Evolutionary conservation across 2,329 filamentous ascomycete genomes (phyloP).

Genomic region (Teratosphaeria destructans): DNA sequence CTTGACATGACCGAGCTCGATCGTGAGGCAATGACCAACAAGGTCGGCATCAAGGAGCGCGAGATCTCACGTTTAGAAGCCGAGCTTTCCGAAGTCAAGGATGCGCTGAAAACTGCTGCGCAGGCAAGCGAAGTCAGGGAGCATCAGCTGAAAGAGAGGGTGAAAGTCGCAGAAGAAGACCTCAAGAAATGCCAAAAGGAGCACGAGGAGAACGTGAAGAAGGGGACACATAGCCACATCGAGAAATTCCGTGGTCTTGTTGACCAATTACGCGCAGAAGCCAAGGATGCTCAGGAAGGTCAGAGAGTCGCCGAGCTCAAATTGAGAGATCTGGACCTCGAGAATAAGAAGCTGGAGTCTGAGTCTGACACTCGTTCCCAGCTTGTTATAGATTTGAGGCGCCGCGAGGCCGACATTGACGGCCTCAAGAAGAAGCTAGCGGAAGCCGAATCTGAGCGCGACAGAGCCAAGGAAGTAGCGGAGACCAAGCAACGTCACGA

Average conservation of each 20-base stretch:
- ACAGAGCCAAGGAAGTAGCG: constrained; percentile 14
- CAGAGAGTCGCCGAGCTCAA: constrained; percentile 37
- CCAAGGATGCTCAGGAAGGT: constrained; percentile 43
- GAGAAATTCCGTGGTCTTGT: constrained; percentile 47
- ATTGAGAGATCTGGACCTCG: constrained; percentile 26
- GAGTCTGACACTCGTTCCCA: constrained; percentile 12
- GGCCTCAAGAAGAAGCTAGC: constrained; percentile 24
- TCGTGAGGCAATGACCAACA: constrained; percentile 40
- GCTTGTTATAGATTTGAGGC: constrained; percentile 11
- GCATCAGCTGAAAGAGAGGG: constrained; percentile 33
- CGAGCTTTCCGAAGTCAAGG: constrained; percentile 23
- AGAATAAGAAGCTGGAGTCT: constrained; percentile 20
- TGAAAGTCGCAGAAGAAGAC: constrained; percentile 21
- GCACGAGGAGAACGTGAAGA: constrained; percentile 36
- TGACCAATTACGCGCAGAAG: constrained; percentile 42
- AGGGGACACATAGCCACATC: constrained; percentile 37
- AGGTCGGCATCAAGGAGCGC: constrained; percentile 13
- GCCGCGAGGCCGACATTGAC: constrained; percentile 8
- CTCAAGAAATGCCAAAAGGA: constrained; percentile 31
- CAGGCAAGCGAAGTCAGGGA: constrained; percentile 20
- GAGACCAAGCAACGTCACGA: constrained; percentile 20
- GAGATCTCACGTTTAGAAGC: constrained; percentile 12
- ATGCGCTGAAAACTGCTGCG: constrained; percentile 34
- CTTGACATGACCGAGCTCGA: constrained; percentile 44
- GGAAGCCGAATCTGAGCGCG: constrained; percentile 17